Evolutionary conservation across 2,329 filamentous ascomycete species (phyloP).

Genomic region (Trichoderma pleuroti): DNA sequence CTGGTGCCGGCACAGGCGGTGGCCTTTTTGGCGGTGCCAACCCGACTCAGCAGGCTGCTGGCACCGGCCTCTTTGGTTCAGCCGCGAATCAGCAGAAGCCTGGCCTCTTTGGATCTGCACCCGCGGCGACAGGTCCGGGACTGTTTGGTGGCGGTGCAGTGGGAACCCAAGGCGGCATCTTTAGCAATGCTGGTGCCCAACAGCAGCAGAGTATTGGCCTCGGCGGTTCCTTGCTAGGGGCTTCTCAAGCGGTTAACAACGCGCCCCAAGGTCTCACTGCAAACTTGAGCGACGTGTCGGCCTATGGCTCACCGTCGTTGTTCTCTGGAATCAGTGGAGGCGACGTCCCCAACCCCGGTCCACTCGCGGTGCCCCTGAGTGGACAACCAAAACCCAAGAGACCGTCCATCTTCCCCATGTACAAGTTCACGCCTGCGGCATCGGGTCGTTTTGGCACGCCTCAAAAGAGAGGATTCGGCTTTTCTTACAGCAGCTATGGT

Average conservation of each 20-base stretch:
- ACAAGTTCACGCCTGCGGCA: constrained; percentile 79
- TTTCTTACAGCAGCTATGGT: constrained; percentile 89
- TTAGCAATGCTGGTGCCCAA: constrained; percentile 47
- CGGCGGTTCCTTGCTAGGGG: constrained; percentile 58
- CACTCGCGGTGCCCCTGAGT: constrained; percentile 84
- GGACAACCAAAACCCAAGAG: constrained; percentile 72
- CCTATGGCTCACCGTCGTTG: constrained; percentile 84
- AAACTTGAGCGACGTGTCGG: constrained; percentile 77
- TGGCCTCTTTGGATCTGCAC: constrained; percentile 49
- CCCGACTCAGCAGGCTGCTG: constrained; percentile 38
- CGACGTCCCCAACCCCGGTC: constrained; percentile 71
- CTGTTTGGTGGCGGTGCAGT: constrained; percentile 52
- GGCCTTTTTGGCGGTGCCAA: constrained; percentile 44
- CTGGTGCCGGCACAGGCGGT: constrained; percentile 33
- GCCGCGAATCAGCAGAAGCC: constrained; percentile 39
- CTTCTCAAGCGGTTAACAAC: constrained; percentile 44
- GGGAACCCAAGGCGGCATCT: constrained; percentile 45
- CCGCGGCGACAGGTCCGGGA: constrained; percentile 45
- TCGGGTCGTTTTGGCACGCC: constrained; percentile 78
- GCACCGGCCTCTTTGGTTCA: constrained; percentile 50
- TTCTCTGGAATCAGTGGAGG: constrained; percentile 69
- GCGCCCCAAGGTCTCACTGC: constrained; percentile 69
- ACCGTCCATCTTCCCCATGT: constrained; percentile 75
- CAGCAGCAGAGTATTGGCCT: constrained; percentile 43
- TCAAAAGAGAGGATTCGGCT: constrained; percentile 83